Conservation (phyloP, 2,329 filamentous ascomycete genomes). For the Seiridium cupressi region DNA sequence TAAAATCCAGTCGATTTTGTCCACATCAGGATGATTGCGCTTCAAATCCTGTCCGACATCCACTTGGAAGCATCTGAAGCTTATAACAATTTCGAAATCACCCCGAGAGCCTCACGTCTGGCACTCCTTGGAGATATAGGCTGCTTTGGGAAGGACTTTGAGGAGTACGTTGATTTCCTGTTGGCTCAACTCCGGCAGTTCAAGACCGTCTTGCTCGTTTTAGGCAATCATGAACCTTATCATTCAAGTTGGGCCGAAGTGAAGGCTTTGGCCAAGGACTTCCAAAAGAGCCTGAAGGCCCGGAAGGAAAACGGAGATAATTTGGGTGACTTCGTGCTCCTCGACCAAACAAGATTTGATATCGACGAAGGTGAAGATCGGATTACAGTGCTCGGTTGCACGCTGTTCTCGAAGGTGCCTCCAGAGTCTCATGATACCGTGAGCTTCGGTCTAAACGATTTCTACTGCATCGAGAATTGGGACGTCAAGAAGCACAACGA, state of each 20-base stretch:
- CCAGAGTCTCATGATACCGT: slow-evolving; percentile 34
- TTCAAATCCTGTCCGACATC: slow-evolving; percentile 56
- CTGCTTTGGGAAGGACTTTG: slow-evolving; percentile 34
- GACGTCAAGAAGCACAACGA: slow-evolving; percentile 32
- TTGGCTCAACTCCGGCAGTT: slow-evolving; percentile 46
- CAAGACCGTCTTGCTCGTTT: slow-evolving; percentile 46
- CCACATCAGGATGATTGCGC: slow-evolving; percentile 17
- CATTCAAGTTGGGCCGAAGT: slow-evolving; percentile 34
- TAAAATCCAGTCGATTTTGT: too few relatives aligned
- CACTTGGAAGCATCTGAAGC: slow-evolving; percentile 49
- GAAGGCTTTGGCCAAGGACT: slow-evolving; percentile 24
- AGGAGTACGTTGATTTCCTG: slow-evolving; percentile 45
- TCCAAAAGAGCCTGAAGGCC: slow-evolving; percentile 24
- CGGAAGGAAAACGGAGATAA: slow-evolving; percentile 13
- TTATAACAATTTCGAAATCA: slow-evolving; percentile 50
- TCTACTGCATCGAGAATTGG: slow-evolving; percentile 44
- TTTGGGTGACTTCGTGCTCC: slow-evolving; percentile 37
- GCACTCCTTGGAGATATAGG: slow-evolving; percentile 59
- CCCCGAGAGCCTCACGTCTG: slow-evolving; percentile 45
- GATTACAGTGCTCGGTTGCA: slow-evolving; percentile 42
- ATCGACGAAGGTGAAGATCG: slow-evolving; percentile 30
- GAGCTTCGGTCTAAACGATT: slow-evolving; percentile 47
- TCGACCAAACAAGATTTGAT: slow-evolving; percentile 31
- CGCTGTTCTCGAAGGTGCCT: slow-evolving; percentile 47
- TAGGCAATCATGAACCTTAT: slow-evolving; percentile 58